Conservation (phyloP, 2,329 filamentous ascomycete genomes). For the Clarireedia hainanense region DNA sequence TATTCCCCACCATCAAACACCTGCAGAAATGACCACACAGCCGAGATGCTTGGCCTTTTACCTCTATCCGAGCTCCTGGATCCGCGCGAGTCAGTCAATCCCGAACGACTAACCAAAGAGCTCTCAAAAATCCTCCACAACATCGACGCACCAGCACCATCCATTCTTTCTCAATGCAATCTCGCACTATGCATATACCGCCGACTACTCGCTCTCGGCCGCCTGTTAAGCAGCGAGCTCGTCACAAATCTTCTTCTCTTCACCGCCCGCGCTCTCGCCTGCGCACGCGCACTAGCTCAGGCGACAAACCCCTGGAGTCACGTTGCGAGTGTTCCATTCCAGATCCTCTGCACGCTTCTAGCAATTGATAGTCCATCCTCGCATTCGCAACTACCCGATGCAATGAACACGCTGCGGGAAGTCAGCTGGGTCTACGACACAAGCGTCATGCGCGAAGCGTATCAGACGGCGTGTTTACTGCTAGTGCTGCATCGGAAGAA, state of each 20-base stretch:
- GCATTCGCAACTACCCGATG: conserved; percentile 4
- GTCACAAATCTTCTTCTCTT: neutral
- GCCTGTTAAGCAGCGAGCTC: neutral
- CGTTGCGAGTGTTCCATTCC: conserved; percentile 13
- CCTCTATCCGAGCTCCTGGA: conserved; percentile 5
- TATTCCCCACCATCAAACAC: neutral
- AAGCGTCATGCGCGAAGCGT: conserved; percentile 1
- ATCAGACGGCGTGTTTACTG: conserved; percentile 6
- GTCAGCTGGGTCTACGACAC: conserved; percentile 5
- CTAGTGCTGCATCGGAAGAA: conserved; percentile 1
- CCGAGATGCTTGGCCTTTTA: conserved; percentile 4
- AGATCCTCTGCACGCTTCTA: conserved; percentile 11
- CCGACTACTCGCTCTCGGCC: neutral
- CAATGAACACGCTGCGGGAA: conserved; percentile 7
- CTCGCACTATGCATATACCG: conserved; percentile 6
- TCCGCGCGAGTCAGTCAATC: neutral
- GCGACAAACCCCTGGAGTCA: conserved; percentile 8
- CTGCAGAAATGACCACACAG: neutral
- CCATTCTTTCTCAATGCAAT: conserved; percentile 4
- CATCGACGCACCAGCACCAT: neutral
- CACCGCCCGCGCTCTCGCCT: neutral
- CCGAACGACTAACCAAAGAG: neutral
- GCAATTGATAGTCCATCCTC: conserved; percentile 10
- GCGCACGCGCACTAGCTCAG: neutral
- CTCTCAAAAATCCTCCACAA: neutral